These are phyloP conservation scores for Petunia secreta DNA, from an alignment of 257 asterid genomes.

Conservation along the genomic window DNA sequence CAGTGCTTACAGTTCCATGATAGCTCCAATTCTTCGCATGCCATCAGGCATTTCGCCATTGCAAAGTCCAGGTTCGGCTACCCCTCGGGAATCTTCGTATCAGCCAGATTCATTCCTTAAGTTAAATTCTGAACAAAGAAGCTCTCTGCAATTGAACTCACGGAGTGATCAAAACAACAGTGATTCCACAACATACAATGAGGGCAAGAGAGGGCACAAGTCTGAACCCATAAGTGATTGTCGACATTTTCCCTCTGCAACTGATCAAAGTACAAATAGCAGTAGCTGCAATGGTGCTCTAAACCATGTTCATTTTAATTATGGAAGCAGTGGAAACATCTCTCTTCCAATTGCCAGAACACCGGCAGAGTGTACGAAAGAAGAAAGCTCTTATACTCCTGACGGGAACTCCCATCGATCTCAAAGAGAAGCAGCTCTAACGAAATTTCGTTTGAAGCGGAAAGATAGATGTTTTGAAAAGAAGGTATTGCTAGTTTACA, in stretches of 20 bases:
- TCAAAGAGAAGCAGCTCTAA: constrained; percentile 90
- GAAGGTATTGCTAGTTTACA: constrained; percentile 56
- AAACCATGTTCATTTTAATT: constrained; percentile 40
- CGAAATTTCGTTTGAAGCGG: constrained; percentile 83
- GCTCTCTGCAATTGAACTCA: constrained; percentile 44
- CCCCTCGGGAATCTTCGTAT: constrained; percentile 45
- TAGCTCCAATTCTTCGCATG: constrained; percentile 42
- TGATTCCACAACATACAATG: constrained; percentile 47
- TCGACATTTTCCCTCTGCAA: constrained; percentile 51
- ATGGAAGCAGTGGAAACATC: constrained; percentile 44
- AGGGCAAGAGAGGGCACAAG: constrained; percentile 41
- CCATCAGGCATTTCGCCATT: constrained; percentile 45
- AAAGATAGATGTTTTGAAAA: constrained; percentile 96
- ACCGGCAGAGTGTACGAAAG: constrained; percentile 50
- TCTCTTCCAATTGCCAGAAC: constrained; percentile 33
- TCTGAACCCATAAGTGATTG: constrained; percentile 49
- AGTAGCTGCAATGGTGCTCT: constrained; percentile 53
- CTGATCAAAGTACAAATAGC: constrained; percentile 65
- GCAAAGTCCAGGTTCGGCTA: constrained; percentile 53
- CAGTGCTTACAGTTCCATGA: constrained; percentile 43
- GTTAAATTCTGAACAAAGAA: constrained; percentile 39
- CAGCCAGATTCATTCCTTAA: constrained; percentile 39
- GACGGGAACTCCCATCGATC: constrained; percentile 59
- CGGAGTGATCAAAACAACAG: constrained; percentile 44
- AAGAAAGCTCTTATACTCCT: constrained; percentile 45